These are phyloP conservation scores for Tothia fuscella DNA, from an alignment of 2,329 filamentous ascomycete genomes.

Conservation along the genomic window DNA sequence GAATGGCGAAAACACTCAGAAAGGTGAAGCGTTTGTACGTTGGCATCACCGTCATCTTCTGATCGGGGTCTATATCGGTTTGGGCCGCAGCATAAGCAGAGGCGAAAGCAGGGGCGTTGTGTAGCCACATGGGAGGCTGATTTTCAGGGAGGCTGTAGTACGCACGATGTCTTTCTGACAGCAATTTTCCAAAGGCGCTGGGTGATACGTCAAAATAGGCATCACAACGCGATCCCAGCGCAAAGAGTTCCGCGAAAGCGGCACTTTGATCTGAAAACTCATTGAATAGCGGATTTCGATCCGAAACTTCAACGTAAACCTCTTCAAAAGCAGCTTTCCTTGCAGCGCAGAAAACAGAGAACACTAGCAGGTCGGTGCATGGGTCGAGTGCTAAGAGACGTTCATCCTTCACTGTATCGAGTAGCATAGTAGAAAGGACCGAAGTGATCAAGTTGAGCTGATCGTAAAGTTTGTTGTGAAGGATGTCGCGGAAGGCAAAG, in stretches of 20 bases:
- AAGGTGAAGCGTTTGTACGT: conserved; percentile 43
- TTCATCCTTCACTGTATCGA: conserved; percentile 12
- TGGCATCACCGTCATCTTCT: conserved; percentile 32
- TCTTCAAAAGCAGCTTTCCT: conserved; percentile 47
- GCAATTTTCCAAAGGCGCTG: conserved; percentile 23
- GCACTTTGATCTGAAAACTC: conserved; percentile 51
- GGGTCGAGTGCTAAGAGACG: conserved; percentile 15
- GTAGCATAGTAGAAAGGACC: conserved; percentile 18
- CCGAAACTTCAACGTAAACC: conserved; percentile 50
- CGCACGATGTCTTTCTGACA: conserved; percentile 28
- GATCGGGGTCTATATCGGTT: conserved; percentile 39
- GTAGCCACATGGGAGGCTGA: conserved; percentile 38
- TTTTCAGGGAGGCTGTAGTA: conserved; percentile 30
- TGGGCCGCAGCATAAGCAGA: conserved; percentile 41
- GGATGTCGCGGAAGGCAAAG: conserved; percentile 17
- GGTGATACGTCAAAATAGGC: conserved; percentile 45
- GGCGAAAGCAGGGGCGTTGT: conserved; percentile 37
- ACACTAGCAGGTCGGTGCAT: conserved; percentile 40
- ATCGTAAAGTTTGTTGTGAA: conserved; percentile 21
- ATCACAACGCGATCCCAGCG: conserved; percentile 50
- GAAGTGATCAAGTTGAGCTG: conserved; percentile 21
- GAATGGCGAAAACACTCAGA: conserved; percentile 50
- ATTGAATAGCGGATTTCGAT: conserved; percentile 50
- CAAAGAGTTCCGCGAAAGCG: conserved; percentile 52
- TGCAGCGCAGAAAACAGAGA: conserved; percentile 46